Evolutionary conservation across 805 yeast genomes (phyloP), one percentile per base, ranked within the genome.

Genomic region (Metschnikowia continentalis): DNA sequence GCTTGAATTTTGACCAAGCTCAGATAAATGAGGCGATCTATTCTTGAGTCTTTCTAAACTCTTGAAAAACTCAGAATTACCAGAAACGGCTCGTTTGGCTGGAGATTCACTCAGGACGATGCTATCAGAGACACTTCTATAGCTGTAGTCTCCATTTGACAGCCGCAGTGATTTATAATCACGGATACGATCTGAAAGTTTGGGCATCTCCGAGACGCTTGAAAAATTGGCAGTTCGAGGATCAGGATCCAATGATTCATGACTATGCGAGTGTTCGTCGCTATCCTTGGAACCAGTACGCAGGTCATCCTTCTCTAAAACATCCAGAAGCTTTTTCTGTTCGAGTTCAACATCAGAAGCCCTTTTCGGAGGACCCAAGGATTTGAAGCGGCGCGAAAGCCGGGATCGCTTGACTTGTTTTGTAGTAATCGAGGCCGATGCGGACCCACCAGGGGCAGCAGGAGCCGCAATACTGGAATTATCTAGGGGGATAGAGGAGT

Each of bases 341-440:
- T 46, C 43, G 13, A 32, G 33, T 5, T 30, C 41, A n/a, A 51
- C 49, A 17, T 54, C 58, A 3, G 73, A 63, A 2, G 77, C 70
- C 45, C 84, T 61, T 55, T 77, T 72, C 1, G 83, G 83, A 10
- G 82, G 82, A 1, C 84, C 84, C 37, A 80, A 54, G 2, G 55
- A 42, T 35, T 46, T 47, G 47, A 72, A 70, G 33, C 78, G 64
- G 51, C 77, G 65, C 1, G 69, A 55, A 11, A 73, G 67, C 43
- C 73, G 60, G 32, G 68, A 60, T 49, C 63, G 67, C n/a, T 44
- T 44, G 33, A 44, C 40, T 11, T 17, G 33, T 44, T 23, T 44
- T 5, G n/a, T n/a, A 7, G 50, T 6, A n/a, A 11, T n/a, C 35
- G 32, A 17, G 10, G 13, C 22, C 17, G 41, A 10, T 6, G 36